Percentiles rank a stretch among this genome's conserved stretches.
phyloP scores from a whole-genome alignment of 352 stramenopile genomes.

The Pythium aquatile region DNA sequence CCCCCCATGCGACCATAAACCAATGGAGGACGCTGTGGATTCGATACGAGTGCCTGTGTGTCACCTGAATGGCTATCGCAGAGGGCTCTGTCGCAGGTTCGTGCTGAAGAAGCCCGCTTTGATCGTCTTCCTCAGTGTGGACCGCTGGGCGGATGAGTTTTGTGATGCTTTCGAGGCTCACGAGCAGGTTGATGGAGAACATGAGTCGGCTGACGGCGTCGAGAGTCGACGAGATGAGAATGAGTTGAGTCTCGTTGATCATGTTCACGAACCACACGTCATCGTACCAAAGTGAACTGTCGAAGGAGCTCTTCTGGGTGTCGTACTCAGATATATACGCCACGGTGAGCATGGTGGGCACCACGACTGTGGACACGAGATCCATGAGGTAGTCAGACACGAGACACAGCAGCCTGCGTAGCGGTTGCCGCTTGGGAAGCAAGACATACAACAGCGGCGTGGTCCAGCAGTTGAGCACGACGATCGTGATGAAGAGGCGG shows the following conservation, averaged over 20 bases:
- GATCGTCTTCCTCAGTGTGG: not conserved
- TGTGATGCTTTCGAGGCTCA: slow-evolving; percentile 1
- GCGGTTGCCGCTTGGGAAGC: not conserved
- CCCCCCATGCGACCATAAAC: slow-evolving; percentile 18
- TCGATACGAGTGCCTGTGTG: not conserved
- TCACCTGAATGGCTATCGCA: no score
- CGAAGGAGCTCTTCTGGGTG: slow-evolving; percentile 1
- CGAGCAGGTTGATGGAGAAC: slow-evolving; percentile 6
- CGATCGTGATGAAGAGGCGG: slow-evolving; percentile 12
- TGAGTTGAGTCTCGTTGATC: slow-evolving; percentile 26
- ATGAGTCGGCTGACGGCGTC: slow-evolving; percentile 25
- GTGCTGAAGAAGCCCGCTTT: not conserved
- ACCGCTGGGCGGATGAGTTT: slow-evolving; percentile 3
- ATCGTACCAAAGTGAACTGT: slow-evolving; percentile 21
- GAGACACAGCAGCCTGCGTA: slow-evolving; percentile 9
- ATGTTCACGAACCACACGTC: slow-evolving; percentile 32
- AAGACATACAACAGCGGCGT: slow-evolving; percentile 14
- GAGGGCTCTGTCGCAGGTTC: not conserved
- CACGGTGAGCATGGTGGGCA: slow-evolving; percentile 11
- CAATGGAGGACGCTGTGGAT: not conserved
- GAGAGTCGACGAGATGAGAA: slow-evolving; percentile 37
- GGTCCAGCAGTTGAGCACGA: slow-evolving; percentile 22
- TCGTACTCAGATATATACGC: slow-evolving; percentile 17
- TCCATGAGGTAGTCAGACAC: slow-evolving; percentile 17
- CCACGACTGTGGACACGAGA: slow-evolving; percentile 11